phyloP scores from a whole-genome alignment of 2,329 filamentous ascomycete species.

The Chaetomium sp. region DNA sequence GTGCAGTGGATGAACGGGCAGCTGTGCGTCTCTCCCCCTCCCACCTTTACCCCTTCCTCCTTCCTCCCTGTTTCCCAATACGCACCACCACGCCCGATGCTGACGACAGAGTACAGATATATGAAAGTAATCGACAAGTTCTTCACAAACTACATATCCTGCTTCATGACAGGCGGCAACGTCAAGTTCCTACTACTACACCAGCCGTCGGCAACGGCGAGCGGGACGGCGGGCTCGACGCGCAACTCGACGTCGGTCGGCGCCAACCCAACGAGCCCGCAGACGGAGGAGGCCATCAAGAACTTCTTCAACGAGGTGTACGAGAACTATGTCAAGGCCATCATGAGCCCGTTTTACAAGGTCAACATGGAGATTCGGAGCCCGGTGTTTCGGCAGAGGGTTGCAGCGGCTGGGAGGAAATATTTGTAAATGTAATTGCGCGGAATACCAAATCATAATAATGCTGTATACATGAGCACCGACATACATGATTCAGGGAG shows the following conservation, averaged over 20 bases:
- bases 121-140: constrained; percentile 96
- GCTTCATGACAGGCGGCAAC: constrained; percentile 90
- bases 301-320: constrained; percentile 96
- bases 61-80: background rate
- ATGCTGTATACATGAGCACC: background rate
- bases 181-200: constrained; percentile 94
- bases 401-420: constrained; percentile 88
- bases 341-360: constrained; percentile 95
- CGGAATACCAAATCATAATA: background rate
- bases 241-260: constrained; percentile 70
- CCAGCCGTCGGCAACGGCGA: constrained; percentile 62
- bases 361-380: constrained; percentile 84
- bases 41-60: background rate
- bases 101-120: constrained; percentile 61
- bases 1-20: constrained; percentile 88
- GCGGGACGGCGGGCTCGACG: constrained; percentile 41
- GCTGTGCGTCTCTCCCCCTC: constrained; percentile 60
- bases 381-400: constrained; percentile 79
- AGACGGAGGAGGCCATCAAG: constrained; percentile 92
- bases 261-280: constrained; percentile 82
- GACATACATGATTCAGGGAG: background rate
- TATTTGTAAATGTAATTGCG: constrained; percentile 62
- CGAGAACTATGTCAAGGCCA: constrained; percentile 93
- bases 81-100: background rate
- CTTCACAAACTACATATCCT: constrained; percentile 92